A percentile compares a stretch with the other conserved stretches of the same genome.
Evolutionary conservation across 2,329 filamentous ascomycete species (phyloP).

Genomic region (Colletotrichum sp.): DNA sequence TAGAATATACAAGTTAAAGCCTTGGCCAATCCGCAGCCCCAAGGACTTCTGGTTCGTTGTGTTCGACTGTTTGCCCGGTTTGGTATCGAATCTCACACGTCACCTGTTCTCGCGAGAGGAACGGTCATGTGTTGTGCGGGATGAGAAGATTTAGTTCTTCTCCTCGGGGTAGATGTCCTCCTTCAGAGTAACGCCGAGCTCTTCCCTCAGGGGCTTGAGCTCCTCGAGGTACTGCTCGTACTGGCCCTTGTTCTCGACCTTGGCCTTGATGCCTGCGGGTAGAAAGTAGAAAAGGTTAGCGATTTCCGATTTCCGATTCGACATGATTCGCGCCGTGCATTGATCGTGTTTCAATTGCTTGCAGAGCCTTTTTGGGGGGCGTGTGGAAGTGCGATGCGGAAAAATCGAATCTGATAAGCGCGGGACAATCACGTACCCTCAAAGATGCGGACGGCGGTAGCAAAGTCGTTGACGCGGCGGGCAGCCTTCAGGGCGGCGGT

Average conservation of each 20-base stretch:
- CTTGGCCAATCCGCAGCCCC: neutral
- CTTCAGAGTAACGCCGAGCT: constrained; percentile 89
- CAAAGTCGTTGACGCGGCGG: constrained; percentile 96
- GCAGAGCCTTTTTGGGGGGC: neutral
- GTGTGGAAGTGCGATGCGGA: neutral
- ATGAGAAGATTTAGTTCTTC: constrained; percentile 40
- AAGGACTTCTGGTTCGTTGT: neutral
- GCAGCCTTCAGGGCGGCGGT: constrained; percentile 91
- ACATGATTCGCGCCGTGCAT: neutral
- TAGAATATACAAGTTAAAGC: constrained; percentile 41
- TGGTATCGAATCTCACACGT: neutral
- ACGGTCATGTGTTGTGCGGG: neutral
- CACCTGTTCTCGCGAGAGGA: neutral
- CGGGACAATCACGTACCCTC: constrained; percentile 71
- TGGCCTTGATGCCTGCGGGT: constrained; percentile 87
- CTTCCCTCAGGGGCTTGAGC: constrained; percentile 90
- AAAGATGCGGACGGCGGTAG: constrained; percentile 97
- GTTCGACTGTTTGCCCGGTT: neutral
- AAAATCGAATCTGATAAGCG: constrained; percentile 28
- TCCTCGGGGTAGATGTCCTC: constrained; percentile 86
- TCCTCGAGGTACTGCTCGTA: constrained; percentile 96
- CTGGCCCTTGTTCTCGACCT: constrained; percentile 98
- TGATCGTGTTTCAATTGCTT: neutral
- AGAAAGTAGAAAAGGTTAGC: neutral
- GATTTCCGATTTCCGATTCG: neutral